Evolutionary conservation across 768 basidiomycete species (phyloP), one percentile per base, ranked within the genome.

Genomic region (Leccinum pellstonianum): DNA sequence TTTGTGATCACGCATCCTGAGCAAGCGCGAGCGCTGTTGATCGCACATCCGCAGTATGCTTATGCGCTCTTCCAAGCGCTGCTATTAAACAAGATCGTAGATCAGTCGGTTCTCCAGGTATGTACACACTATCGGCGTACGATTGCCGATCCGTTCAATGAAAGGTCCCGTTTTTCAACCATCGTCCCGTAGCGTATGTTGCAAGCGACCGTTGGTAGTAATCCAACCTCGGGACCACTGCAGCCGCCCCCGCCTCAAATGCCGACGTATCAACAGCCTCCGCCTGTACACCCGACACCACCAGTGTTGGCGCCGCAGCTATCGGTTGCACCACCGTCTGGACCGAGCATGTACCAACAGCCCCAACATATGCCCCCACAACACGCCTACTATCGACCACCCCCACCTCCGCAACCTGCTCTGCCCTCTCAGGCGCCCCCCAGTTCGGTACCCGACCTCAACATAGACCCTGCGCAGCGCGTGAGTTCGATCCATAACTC

Each of bases 51-150:
- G 17, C 96, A 98, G 75, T 82, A 97, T 5, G 90, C 94, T 2
- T 98, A 98, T 72, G 97, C 97, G 4, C 81, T 98, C 14, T 97
- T 98, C 80, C 95, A 98, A 76, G 90, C 93, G 0, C 83, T 99
- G 63, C 78, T 98, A 9, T 77, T 98, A 52, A 93, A 95, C 81
- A 92, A 95, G 67, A 92, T 98, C 17, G 91, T 98, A 43, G 95
- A 98, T 64, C 83, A 91, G 3, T 83, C 85, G 5, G 86, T 97
- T 52, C 79, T 99, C 3, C 85, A 91, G 88, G 92, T 64, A 80
- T 37, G 62, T 58, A n/a, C 31, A 49, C 38, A n/a, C 27, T 19
- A 9, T 7, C 61, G 68, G 63, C 58, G 38, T 55, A 46, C 17
- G 25, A 27, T 38, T 19, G 19, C 59, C 59, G 60, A 53, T 48